A percentile compares a stretch with the other conserved stretches of the same genome.
Conservation (phyloP, 2,329 filamentous ascomycete genomes). For the Berkeleyomyces basicola region DNA sequence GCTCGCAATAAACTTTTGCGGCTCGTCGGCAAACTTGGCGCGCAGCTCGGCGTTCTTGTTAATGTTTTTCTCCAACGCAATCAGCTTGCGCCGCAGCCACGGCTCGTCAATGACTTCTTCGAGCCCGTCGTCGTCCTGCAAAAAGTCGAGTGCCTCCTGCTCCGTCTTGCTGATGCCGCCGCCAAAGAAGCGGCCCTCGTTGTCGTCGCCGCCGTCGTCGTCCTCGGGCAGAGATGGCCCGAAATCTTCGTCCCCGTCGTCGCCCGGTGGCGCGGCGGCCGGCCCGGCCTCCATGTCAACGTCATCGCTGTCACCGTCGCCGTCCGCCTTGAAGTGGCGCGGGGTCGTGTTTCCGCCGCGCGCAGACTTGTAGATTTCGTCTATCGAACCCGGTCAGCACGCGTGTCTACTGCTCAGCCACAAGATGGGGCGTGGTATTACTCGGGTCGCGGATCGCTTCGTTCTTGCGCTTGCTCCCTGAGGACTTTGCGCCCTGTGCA, state of each 20-base stretch:
- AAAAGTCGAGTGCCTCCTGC: constrained; percentile 70
- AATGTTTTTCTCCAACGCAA: constrained; percentile 82
- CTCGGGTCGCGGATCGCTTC: constrained; percentile 46
- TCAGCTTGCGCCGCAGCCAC: constrained; percentile 68
- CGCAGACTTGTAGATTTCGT: constrained; percentile 47
- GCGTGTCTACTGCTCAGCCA: not conserved
- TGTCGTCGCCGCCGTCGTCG: constrained; percentile 30
- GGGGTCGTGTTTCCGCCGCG: constrained; percentile 31
- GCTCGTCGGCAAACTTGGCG: constrained; percentile 65
- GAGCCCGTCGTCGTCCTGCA: constrained; percentile 39
- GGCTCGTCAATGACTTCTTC: constrained; percentile 65
- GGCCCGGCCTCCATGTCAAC: constrained; percentile 30
- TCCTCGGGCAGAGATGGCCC: constrained; percentile 31
- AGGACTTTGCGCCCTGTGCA: constrained; percentile 6
- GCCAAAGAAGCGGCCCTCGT: constrained; percentile 91
- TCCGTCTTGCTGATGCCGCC: constrained; percentile 73
- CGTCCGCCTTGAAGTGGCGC: constrained; percentile 23
- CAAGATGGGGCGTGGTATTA: constrained; percentile 22
- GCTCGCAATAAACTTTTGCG: constrained; percentile 64
- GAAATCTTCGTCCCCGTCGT: constrained; percentile 34
- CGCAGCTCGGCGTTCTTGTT: constrained; percentile 79
- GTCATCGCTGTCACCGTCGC: constrained; percentile 27
- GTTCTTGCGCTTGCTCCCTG: constrained; percentile 42
- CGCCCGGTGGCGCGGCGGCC: constrained; percentile 27
- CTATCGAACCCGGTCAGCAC: constrained; percentile 21